Evolutionary conservation across 2,329 filamentous ascomycete genomes (phyloP).

Genomic region (Neonectria ditissima): DNA sequence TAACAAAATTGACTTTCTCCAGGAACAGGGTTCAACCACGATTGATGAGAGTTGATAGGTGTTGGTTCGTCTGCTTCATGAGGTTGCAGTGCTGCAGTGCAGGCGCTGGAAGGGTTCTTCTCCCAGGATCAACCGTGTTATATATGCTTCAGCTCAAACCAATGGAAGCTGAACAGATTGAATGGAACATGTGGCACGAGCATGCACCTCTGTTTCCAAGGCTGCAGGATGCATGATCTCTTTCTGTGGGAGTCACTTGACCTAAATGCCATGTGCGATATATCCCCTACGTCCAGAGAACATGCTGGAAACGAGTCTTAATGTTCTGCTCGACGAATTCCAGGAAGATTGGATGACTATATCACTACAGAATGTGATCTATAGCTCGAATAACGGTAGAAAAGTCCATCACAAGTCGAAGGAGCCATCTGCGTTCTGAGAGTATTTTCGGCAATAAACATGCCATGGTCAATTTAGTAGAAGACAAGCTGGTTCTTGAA

Average conservation of each 20-base stretch:
- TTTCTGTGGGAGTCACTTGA: background rate
- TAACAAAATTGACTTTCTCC: no score
- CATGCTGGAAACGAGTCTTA: background rate
- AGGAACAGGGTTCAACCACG: background rate
- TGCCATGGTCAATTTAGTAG: no score
- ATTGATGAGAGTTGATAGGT: background rate
- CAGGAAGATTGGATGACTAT: no score
- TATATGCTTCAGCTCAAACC: background rate
- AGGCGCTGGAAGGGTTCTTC: background rate
- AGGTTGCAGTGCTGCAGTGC: background rate
- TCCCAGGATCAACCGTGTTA: background rate
- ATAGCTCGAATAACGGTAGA: no score
- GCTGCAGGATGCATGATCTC: background rate
- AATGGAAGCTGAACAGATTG: background rate
- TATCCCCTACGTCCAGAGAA: background rate
- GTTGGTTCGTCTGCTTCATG: background rate
- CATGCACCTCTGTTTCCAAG: background rate
- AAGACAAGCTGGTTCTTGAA: background rate
- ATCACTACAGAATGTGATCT: no score
- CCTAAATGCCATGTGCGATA: background rate
- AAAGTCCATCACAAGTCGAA: no score
- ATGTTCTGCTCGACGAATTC: background rate
- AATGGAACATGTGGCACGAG: accelerated
- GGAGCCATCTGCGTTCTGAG: no score
- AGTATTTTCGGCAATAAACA: no score